phyloP scores from a whole-genome alignment of 2,329 filamentous ascomycete genomes.

The Aspergillus tanneri region DNA sequence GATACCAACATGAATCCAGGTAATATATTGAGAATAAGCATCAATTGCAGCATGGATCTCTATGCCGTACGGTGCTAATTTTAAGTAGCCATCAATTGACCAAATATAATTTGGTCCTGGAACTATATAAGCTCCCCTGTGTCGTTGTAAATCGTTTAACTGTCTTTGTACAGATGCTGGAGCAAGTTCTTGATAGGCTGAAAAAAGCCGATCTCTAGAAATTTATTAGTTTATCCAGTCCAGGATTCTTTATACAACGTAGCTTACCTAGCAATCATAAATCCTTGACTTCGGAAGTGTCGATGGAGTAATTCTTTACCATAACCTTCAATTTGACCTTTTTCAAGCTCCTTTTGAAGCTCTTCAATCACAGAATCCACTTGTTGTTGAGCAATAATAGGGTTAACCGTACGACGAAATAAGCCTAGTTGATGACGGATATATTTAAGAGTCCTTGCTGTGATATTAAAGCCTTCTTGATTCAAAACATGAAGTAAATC shows the following conservation, averaged over 20 bases:
- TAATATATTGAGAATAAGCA: conserved; percentile 23
- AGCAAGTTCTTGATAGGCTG: conserved; percentile 8
- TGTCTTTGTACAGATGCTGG: conserved; percentile 8
- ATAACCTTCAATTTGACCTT: conserved; percentile 16
- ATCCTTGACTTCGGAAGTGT: conserved; percentile 14
- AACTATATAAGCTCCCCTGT: conserved; percentile 14
- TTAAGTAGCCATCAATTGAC: conserved; percentile 23
- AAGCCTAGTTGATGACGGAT: conserved; percentile 11
- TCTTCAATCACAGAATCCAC: too few relatives aligned
- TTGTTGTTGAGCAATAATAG: conserved; percentile 5
- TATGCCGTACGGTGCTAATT: conserved; percentile 20
- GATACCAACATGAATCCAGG: conserved; percentile 21
- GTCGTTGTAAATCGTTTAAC: conserved; percentile 7
- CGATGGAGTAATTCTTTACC: conserved; percentile 12
- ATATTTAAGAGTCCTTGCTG: conserved; percentile 8
- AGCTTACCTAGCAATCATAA: conserved; percentile 6
- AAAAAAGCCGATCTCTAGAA: conserved; percentile 17
- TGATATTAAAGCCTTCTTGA: conserved; percentile 14
- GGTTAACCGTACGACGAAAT: conserved; percentile 6
- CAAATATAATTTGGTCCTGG: conserved; percentile 22
- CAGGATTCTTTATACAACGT: not conserved
- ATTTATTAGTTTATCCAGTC: not conserved
- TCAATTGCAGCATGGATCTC: conserved; percentile 25
- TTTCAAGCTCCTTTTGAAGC: conserved; percentile 9
- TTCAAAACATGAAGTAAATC: conserved; percentile 15